Percentiles rank a stretch among this genome's conserved stretches.
Conservation (phyloP, 441 rosid genomes). For the Gossypium schwendimanii region DNA sequence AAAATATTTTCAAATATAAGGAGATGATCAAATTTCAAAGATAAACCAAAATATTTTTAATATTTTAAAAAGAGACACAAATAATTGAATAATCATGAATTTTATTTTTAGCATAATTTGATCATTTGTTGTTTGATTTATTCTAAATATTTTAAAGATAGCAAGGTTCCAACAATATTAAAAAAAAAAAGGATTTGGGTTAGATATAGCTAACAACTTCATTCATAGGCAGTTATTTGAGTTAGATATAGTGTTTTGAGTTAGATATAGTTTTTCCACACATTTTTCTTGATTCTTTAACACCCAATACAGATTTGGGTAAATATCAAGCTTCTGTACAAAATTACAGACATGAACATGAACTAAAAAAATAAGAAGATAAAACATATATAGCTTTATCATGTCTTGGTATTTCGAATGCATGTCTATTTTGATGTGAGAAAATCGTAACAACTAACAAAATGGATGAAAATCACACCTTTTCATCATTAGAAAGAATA, state of each 20-base stretch:
- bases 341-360: neutral
- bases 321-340: neutral
- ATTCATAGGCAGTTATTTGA: neutral
- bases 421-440: neutral
- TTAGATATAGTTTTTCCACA: neutral
- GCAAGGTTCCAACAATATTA: no score
- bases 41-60: no score
- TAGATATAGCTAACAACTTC: neutral
- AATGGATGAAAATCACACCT: constrained; percentile 35
- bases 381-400: neutral
- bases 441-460: neutral
- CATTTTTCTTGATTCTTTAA: neutral
- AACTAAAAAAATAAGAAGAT: neutral
- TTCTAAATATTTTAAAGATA: no score
- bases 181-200: no score
- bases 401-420: neutral
- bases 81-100: no score
- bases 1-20: no score
- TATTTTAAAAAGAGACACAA: no score
- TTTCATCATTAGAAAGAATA: constrained; percentile 58
- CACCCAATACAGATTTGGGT: neutral
- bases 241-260: neutral
- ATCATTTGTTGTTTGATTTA: no score
- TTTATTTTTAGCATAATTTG: no score
- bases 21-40: no score